Percentiles rank a stretch among this genome's conserved stretches.
These are phyloP conservation scores for Verticillium nubilum DNA, from an alignment of 2,329 filamentous ascomycete genomes.

Conservation along the genomic window DNA sequence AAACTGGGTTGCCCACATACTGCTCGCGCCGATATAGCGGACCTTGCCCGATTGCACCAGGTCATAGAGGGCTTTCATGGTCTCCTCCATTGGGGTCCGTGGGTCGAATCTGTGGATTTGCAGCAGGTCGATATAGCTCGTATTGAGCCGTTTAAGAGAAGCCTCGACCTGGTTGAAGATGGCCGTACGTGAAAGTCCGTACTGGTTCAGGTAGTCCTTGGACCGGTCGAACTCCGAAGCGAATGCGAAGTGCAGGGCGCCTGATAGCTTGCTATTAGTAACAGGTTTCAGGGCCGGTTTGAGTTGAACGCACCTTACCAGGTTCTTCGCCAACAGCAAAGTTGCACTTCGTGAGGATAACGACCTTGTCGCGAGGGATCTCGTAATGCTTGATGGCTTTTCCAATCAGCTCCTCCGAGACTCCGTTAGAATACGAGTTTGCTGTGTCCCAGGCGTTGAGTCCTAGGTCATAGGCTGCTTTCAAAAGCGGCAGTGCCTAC, in stretches of 20 bases:
- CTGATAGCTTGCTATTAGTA: neutral
- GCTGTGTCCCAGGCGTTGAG: slow-evolving; percentile 56
- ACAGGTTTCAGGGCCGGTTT: neutral
- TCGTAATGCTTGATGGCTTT: slow-evolving; percentile 56
- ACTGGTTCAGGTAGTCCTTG: slow-evolving; percentile 21
- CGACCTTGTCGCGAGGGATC: slow-evolving; percentile 50
- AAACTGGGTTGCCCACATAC: slow-evolving; percentile 44
- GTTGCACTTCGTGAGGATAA: slow-evolving; percentile 53
- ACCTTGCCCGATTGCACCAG: slow-evolving; percentile 53
- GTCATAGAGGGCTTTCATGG: slow-evolving; percentile 57
- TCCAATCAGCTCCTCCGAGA: slow-evolving; percentile 47
- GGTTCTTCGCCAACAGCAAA: slow-evolving; percentile 42
- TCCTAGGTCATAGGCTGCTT: slow-evolving; percentile 57
- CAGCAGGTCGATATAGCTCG: slow-evolving; percentile 52
- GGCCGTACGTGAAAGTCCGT: slow-evolving; percentile 55
- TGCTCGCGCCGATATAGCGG: slow-evolving; percentile 45
- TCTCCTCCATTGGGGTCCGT: slow-evolving; percentile 47
- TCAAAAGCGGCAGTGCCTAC: slow-evolving; percentile 49
- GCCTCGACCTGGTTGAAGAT: slow-evolving; percentile 62
- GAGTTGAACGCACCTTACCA: slow-evolving; percentile 12
- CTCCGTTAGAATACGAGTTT: slow-evolving; percentile 51
- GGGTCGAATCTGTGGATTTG: slow-evolving; percentile 56
- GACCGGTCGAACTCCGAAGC: slow-evolving; percentile 11
- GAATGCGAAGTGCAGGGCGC: slow-evolving; percentile 15
- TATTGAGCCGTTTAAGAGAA: slow-evolving; percentile 48